These are phyloP conservation scores for Amanita fuliginea DNA, from an alignment of 768 basidiomycete species.

Conservation along the genomic window DNA sequence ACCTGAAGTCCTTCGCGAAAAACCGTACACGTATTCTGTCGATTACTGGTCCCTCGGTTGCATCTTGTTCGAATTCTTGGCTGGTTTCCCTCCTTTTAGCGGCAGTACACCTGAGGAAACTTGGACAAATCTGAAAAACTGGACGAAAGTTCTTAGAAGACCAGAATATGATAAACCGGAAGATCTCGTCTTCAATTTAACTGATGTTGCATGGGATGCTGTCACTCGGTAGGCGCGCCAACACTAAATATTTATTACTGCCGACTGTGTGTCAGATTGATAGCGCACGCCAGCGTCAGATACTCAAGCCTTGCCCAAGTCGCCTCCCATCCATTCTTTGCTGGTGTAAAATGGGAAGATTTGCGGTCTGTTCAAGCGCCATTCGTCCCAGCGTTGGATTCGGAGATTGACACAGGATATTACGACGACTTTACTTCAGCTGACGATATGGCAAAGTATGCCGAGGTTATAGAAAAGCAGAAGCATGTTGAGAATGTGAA, in stretches of 20 bases:
- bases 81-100: conserved; percentile 97
- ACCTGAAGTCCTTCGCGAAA: conserved; percentile 85
- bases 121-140: conserved; percentile 98
- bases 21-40: conserved; percentile 91
- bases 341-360: conserved; percentile 61
- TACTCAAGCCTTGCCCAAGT: conserved; percentile 68
- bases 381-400: conserved; percentile 90
- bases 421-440: conserved; percentile 83
- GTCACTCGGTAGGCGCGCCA: conserved; percentile 56
- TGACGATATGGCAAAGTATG: conserved; percentile 98
- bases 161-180: conserved; percentile 95
- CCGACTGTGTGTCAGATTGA: conserved; percentile 41
- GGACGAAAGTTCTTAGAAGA: conserved; percentile 83
- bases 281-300: conserved; percentile 77
- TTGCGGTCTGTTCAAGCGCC: conserved; percentile 72
- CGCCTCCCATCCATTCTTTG: conserved; percentile 75
- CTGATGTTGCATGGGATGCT: conserved; percentile 89
- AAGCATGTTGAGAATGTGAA: conserved; percentile 83
- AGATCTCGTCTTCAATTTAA: conserved; percentile 93
- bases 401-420: conserved; percentile 91
- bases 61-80: conserved; percentile 94
- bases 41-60: conserved; percentile 99
- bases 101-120: conserved; percentile 95
- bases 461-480: conserved; percentile 97
- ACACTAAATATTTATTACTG: background rate